Evolutionary conservation across 148 eudicot species (phyloP).

Genomic region (Persicaria tinctoria): DNA sequence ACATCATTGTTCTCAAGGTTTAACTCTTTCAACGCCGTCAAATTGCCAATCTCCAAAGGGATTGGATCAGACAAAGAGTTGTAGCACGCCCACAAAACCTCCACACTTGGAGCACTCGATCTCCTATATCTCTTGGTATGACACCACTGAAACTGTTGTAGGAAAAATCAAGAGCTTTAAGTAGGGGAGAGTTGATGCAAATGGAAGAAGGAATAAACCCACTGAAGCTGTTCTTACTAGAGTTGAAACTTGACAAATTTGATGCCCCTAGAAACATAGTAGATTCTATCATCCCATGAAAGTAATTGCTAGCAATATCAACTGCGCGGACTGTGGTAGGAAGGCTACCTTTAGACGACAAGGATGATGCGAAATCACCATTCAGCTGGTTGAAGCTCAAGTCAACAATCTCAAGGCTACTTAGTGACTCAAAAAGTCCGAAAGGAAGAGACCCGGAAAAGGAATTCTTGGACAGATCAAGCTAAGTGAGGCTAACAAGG

Average conservation of each 20-base stretch:
- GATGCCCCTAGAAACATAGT: constrained; percentile 28
- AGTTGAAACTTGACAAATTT: constrained; percentile 46
- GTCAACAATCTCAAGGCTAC: constrained; percentile 42
- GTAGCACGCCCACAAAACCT: constrained; percentile 57
- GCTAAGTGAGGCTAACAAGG: constrained; percentile 43
- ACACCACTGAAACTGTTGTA: constrained; percentile 38
- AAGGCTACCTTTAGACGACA: constrained; percentile 28
- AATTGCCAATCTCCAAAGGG: constrained; percentile 48
- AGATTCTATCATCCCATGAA: constrained; percentile 41
- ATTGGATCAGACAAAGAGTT: constrained; percentile 43
- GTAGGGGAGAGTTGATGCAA: constrained; percentile 35
- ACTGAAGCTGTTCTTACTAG: constrained; percentile 49
- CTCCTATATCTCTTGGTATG: constrained; percentile 40
- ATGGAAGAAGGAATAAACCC: constrained; percentile 50
- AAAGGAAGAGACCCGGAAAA: constrained; percentile 56
- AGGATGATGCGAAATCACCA: constrained; percentile 32
- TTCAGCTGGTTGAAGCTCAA: constrained; percentile 54
- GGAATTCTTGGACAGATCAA: constrained; percentile 57
- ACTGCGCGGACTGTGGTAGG: constrained; percentile 31
- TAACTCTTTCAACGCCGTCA: constrained; percentile 44
- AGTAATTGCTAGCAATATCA: constrained; percentile 52
- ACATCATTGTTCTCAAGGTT: constrained; percentile 59
- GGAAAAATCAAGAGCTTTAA: constrained; percentile 57
- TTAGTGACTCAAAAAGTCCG: constrained; percentile 48
- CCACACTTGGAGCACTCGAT: constrained; percentile 43